Conservation (phyloP, 768 basidiomycete species). For the Collybia sp. region DNA sequence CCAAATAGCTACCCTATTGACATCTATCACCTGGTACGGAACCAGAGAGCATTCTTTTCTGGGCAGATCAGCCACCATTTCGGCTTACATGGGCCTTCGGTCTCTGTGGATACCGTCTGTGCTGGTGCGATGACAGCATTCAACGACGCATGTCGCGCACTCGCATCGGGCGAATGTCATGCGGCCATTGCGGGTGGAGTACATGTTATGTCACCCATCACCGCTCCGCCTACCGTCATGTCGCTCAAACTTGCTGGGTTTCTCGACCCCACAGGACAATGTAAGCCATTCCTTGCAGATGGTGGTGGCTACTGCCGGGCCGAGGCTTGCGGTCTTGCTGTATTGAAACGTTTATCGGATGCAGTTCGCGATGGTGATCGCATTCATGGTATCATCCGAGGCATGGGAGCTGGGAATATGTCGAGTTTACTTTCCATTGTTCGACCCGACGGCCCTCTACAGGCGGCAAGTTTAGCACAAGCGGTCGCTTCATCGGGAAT, state of each 20-base stretch:
- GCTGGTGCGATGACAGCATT: slow-evolving; percentile 10
- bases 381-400: slow-evolving; percentile 41
- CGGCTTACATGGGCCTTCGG: slow-evolving; percentile 10
- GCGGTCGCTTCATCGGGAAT: slow-evolving; percentile 2
- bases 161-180: slow-evolving; percentile 5
- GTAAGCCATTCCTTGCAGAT: slow-evolving; percentile 41
- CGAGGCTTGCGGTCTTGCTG: slow-evolving; percentile 44
- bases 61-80: slow-evolving; percentile 6
- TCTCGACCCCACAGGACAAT: slow-evolving; percentile 40
- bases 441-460: neutral
- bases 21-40: slow-evolving; percentile 5
- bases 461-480: neutral
- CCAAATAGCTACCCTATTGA: slow-evolving; percentile 1
- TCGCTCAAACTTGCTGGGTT: slow-evolving; percentile 17
- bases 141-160: slow-evolving; percentile 6
- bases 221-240: neutral
- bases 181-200: slow-evolving; percentile 5
- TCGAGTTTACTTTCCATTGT: slow-evolving; percentile 1
- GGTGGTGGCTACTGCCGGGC: slow-evolving; percentile 44
- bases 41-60: slow-evolving; percentile 2
- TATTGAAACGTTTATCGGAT: slow-evolving; percentile 45
- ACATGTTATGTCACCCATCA: slow-evolving; percentile 4
- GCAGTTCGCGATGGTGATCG: slow-evolving; percentile 39
- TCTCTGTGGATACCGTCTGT: slow-evolving; percentile 10
- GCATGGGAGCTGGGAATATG: slow-evolving; percentile 12